These are phyloP conservation scores for Triadica sebifera DNA, from an alignment of 345 rosid species.

Conservation along the genomic window DNA sequence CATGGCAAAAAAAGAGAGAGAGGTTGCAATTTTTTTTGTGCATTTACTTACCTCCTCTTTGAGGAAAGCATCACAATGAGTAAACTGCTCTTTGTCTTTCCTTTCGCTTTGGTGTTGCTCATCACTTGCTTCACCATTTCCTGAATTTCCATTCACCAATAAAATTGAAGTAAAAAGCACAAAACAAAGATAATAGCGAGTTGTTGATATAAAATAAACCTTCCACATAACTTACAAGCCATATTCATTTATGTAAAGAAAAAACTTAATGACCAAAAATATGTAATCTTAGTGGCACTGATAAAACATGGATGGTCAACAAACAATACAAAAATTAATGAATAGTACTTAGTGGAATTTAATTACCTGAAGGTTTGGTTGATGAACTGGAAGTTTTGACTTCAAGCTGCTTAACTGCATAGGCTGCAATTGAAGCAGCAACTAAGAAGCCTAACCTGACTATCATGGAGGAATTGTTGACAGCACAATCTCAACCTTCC, in stretches of 20 bases:
- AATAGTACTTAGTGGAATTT: constrained; percentile 6
- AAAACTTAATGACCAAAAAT: not conserved
- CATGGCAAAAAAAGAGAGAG: not conserved
- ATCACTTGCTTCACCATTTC: constrained; percentile 36
- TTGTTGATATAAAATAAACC: not conserved
- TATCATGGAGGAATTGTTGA: constrained; percentile 67
- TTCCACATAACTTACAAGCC: not conserved
- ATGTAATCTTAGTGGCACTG: not conserved
- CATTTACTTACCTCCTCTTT: constrained; percentile 47
- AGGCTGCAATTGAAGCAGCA: constrained; percentile 97
- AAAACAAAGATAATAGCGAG: constrained; percentile 11
- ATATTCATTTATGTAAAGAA: not conserved
- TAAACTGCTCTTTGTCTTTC: constrained; percentile 42
- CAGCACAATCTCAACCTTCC: constrained; percentile 36
- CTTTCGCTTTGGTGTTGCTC: constrained; percentile 28
- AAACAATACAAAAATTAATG: not conserved
- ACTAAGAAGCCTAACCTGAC: constrained; percentile 84
- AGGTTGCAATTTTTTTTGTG: constrained; percentile 1
- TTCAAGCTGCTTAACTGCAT: constrained; percentile 70
- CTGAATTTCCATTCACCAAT: constrained; percentile 40
- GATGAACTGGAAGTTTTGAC: constrained; percentile 22
- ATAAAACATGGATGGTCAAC: not conserved
- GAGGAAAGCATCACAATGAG: constrained; percentile 42
- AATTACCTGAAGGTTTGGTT: constrained; percentile 51
- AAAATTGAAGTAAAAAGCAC: constrained; percentile 14